Conservation (phyloP, 192 early-diverging fungal species). For the Bifiguratus adelaidae region DNA sequence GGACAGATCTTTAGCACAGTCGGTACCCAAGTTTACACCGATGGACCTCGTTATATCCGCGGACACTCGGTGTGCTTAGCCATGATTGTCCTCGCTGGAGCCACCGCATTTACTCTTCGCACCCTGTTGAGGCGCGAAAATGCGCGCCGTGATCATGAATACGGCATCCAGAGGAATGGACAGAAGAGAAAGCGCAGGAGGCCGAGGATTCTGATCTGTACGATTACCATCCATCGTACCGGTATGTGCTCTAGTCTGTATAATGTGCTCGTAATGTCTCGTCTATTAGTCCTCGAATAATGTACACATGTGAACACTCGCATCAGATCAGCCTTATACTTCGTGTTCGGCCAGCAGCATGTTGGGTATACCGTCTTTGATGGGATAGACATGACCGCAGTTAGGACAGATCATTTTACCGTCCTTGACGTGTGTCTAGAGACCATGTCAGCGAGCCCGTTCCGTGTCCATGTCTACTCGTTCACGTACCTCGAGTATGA, state of each 20-base stretch:
- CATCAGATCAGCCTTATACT: no score
- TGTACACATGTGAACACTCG: no score
- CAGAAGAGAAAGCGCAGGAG: background rate
- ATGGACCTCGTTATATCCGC: conserved; percentile 35
- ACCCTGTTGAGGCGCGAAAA: conserved; percentile 18
- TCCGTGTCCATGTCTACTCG: background rate
- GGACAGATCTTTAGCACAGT: conserved; percentile 36
- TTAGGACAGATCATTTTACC: conserved; percentile 89
- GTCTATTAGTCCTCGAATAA: no score
- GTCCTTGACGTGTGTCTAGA: conserved; percentile 69
- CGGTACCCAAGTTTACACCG: conserved; percentile 48
- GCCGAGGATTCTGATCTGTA: conserved; percentile 4
- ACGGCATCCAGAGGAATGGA: conserved; percentile 1
- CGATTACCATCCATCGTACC: conserved; percentile 4
- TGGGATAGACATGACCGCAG: conserved; percentile 83
- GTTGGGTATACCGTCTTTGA: conserved; percentile 90
- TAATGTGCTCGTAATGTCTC: background rate
- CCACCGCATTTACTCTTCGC: conserved; percentile 10
- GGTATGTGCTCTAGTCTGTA: background rate
- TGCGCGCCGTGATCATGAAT: conserved; percentile 5
- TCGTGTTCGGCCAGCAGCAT: conserved; percentile 81
- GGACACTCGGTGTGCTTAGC: conserved; percentile 26
- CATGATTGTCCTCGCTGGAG: conserved; percentile 4
- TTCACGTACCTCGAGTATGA: conserved; percentile 64
- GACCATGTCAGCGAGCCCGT: background rate